These are phyloP conservation scores for Kwoniella bestiolae DNA, from an alignment of 768 basidiomycete species.

Conservation along the genomic window DNA sequence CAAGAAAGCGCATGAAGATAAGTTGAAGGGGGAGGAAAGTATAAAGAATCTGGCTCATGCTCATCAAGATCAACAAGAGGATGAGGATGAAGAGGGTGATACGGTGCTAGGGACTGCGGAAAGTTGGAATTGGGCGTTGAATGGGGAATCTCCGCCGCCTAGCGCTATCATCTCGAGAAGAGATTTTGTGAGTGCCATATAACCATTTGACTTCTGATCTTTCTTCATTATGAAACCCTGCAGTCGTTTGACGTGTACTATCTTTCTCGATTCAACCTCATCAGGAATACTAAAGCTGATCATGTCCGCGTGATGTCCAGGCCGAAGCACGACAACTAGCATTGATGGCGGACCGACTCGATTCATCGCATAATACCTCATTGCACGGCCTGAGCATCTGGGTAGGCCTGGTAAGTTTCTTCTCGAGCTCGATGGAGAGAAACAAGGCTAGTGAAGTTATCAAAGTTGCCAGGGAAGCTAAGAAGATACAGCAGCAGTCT, in stretches of 20 bases:
- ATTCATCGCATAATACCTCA: conserved; percentile 27
- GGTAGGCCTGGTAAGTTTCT: conserved; percentile 53
- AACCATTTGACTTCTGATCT: too few relatives aligned
- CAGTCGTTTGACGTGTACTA: too few relatives aligned
- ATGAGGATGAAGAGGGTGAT: conserved; percentile 2
- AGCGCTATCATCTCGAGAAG: conserved; percentile 87
- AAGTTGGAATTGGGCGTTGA: conserved; percentile 85
- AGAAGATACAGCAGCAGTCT: conserved; percentile 3
- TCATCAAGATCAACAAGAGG: neutral
- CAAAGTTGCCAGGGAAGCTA: conserved; percentile 18
- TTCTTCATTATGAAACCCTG: too few relatives aligned
- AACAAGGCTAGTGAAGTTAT: conserved; percentile 31
- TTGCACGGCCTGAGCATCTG: conserved; percentile 54
- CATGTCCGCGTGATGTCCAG: conserved; percentile 24
- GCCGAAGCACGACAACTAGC: conserved; percentile 55
- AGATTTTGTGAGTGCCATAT: conserved; percentile 69
- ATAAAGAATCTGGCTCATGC: neutral
- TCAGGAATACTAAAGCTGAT: neutral
- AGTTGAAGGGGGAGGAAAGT: neutral
- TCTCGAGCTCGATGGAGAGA: conserved; percentile 38
- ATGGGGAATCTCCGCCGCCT: conserved; percentile 83
- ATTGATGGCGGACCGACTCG: conserved; percentile 54
- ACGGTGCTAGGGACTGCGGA: conserved; percentile 65
- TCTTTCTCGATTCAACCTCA: too few relatives aligned
- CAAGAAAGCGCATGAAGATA: conserved; percentile 27